Base-by-base conservation (phyloP, 2,329 filamentous ascomycete genomes). In the Cladophialophora chaetospira region DNA sequence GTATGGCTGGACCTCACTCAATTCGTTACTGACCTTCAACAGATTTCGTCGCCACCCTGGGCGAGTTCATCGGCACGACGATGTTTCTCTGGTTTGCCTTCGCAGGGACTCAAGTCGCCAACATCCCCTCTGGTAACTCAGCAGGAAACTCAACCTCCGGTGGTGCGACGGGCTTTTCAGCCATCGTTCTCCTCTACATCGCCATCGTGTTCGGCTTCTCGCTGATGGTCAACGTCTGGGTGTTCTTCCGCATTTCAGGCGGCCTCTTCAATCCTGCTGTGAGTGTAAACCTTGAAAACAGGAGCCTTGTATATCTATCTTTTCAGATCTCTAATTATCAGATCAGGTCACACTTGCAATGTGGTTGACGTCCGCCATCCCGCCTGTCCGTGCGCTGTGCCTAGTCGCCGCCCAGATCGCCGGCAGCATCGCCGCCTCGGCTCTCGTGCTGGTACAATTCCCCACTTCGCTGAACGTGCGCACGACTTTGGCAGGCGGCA, bases 371-470 rank as follows among this genome's bases (percentile, higher is more conserved):
- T 81, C 82, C 2, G 80, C 79, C 4, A 72, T 87, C 47, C 74
- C 74, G 13, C 73, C 76, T 10, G 23, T 82, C 1, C 80, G 84
- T 3, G 81, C 76, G 3, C 54, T 77, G 1, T 62, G 82, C 1
- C 75, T 87, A 44, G 69, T 86, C 33, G 67, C 77, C 1, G 77
- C 81, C 0, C 85, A 88, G 66, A 61, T 88, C 2, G 64, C 83
- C 1, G 85, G 73, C 5, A 80, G 77, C 6, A 85, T 88, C 29
- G 77, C 79, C 2, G 82, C 85, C 1, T 80, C 83, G 0, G 83
- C 77, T n/a, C 75, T 87, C 1, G 78, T 82, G 1, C 75, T 77
- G 28, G 79, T 74, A 1, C 72, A 88, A 5, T 75, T 86, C 11
- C 84, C 85, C 0, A 82, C 80, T 0, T 70, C 74, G 1, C 66